Evolutionary conservation across 805 yeast species (phyloP).

Genomic region (Candida manassasensis): DNA sequence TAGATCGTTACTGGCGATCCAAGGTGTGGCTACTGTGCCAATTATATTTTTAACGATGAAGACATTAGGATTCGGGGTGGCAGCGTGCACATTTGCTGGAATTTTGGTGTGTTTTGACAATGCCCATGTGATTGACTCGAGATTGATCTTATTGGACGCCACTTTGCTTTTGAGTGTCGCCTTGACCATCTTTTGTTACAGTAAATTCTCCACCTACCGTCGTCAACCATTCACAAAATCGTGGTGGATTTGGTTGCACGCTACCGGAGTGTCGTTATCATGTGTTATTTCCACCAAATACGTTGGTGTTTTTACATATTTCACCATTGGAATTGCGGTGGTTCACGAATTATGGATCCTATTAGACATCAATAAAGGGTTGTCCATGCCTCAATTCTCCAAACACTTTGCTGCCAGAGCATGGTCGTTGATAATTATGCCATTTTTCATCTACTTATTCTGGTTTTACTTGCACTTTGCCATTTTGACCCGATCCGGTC

Average conservation of each 20-base stretch:
- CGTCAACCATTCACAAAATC: conserved; percentile 54
- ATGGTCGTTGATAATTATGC: conserved; percentile 67
- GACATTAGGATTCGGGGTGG: conserved; percentile 74
- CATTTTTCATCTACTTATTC: conserved; percentile 73
- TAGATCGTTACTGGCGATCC: conserved; percentile 72
- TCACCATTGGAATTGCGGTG: conserved; percentile 85
- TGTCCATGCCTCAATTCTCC: conserved; percentile 49
- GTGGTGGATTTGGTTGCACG: conserved; percentile 87
- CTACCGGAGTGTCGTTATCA: conserved; percentile 83
- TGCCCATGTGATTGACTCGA: conserved; percentile 85
- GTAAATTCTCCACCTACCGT: conserved; percentile 68
- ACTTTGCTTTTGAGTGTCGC: conserved; percentile 83
- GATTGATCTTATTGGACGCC: conserved; percentile 89
- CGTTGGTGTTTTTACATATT: conserved; percentile 90
- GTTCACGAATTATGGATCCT: conserved; percentile 82
- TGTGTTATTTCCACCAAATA: conserved; percentile 94
- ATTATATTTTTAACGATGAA: conserved; percentile 79
- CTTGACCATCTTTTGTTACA: conserved; percentile 69
- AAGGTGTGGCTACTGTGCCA: conserved; percentile 81
- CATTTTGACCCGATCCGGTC: conserved; percentile 80
- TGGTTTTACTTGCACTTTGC: conserved; percentile 93
- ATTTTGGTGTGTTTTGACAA: conserved; percentile 77
- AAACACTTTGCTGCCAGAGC: conserved; percentile 76
- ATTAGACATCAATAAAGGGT: conserved; percentile 66
- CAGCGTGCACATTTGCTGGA: conserved; percentile 75